Conservation (phyloP, 2,329 filamentous ascomycete genomes). For the Septoria linicola region DNA sequence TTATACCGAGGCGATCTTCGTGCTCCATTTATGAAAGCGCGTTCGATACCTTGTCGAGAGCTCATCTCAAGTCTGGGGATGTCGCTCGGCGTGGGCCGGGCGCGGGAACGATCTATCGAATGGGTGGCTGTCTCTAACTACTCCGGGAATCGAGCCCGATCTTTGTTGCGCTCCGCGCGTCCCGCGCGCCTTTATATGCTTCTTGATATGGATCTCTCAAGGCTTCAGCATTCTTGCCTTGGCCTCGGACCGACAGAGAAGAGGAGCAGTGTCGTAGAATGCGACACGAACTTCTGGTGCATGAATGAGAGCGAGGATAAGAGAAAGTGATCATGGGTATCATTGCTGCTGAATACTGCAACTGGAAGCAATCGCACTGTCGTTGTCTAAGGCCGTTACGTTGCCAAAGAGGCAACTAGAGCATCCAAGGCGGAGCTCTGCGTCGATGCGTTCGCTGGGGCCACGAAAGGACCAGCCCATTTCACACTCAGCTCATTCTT, state of each 20-base stretch:
- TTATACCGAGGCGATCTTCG: constrained; percentile 8
- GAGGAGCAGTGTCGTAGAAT: too few relatives aligned
- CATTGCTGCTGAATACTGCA: neutral
- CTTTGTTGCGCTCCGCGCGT: neutral
- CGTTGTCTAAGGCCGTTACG: constrained; percentile 1
- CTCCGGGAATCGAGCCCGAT: constrained; percentile 1
- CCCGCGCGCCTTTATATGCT: neutral
- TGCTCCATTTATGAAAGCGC: neutral
- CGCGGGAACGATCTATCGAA: constrained; percentile 15
- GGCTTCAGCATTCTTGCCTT: constrained; percentile 2
- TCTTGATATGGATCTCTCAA: constrained; percentile 2
- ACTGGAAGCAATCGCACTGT: neutral
- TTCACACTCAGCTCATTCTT: constrained; percentile 57
- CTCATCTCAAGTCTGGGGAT: neutral
- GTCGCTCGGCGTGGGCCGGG: neutral
- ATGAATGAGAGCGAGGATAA: neutral
- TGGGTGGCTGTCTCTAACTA: neutral
- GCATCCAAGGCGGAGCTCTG: constrained; percentile 37
- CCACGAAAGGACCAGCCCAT: constrained; percentile 62
- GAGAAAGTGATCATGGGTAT: neutral
- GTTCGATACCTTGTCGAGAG: neutral
- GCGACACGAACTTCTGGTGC: neutral
- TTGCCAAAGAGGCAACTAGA: constrained; percentile 34
- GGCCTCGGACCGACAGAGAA: constrained; percentile 4
- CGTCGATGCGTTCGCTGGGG: constrained; percentile 33